Evolutionary conservation across 441 rosid genomes (phyloP).

Genomic region (Eruca vesicaria): DNA sequence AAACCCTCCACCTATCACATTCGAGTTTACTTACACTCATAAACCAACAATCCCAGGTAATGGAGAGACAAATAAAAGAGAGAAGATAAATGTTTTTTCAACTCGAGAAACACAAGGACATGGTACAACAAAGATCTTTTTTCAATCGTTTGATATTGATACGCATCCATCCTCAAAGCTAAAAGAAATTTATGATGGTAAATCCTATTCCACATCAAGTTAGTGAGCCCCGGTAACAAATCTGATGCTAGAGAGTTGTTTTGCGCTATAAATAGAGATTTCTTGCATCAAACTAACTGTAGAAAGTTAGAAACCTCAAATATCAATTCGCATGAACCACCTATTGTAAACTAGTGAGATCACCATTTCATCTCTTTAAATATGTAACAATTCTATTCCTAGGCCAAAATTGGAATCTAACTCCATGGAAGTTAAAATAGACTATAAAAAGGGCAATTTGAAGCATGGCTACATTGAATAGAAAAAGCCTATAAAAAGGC

Average conservation of each 20-base stretch:
- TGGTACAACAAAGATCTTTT: neutral
- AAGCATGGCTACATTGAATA: neutral
- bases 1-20: conserved; percentile 78
- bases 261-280: neutral
- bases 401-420: neutral
- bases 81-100: neutral
- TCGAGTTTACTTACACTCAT: neutral
- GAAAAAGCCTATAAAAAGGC: too few species aligned
- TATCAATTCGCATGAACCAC: neutral
- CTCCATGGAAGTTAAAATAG: neutral
- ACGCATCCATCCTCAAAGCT: neutral
- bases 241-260: neutral
- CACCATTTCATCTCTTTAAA: neutral
- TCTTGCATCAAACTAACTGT: neutral
- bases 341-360: neutral
- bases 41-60: neutral
- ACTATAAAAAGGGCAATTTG: neutral
- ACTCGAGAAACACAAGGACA: neutral
- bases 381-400: neutral
- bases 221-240: neutral
- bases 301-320: neutral
- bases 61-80: neutral
- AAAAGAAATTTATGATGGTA: too few species aligned
- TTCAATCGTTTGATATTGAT: neutral
- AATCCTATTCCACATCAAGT: too few species aligned